These are phyloP conservation scores for Eragrostis tef DNA, from an alignment of 202 grass and related monocot genomes.

Conservation along the genomic window DNA sequence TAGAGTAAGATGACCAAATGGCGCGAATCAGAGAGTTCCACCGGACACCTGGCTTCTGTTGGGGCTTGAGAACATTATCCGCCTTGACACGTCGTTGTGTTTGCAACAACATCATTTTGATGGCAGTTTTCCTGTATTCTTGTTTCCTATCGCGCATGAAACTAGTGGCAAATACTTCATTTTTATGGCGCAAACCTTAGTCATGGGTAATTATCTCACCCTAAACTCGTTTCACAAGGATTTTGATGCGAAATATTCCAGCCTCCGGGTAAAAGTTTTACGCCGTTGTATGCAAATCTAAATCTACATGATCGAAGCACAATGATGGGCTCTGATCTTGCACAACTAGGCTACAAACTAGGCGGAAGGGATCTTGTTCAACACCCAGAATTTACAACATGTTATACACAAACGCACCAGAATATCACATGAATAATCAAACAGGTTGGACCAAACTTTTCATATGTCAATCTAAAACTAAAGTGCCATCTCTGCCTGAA, in stretches of 20 bases:
- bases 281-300: no score
- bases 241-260: neutral
- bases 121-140: no score
- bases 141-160: neutral
- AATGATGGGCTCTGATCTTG: neutral
- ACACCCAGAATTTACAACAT: slow-evolving; percentile 32
- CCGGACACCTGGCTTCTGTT: neutral
- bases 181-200: neutral
- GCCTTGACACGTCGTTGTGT: neutral
- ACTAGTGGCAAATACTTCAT: neutral
- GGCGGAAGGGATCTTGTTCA: neutral
- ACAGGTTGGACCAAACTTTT: neutral
- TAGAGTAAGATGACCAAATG: neutral
- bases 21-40: neutral
- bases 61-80: neutral
- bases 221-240: no score
- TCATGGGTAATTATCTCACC: no score
- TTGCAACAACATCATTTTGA: neutral
- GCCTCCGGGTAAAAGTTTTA: neutral
- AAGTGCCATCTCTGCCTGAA: slow-evolving; percentile 66
- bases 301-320: no score
- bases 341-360: neutral
- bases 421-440: slow-evolving; percentile 9
- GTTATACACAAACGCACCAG: neutral
- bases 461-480: slow-evolving; percentile 3